Base-by-base conservation (phyloP, 1,139 yeast species). In the Suhomyces anneliseae region DNA sequence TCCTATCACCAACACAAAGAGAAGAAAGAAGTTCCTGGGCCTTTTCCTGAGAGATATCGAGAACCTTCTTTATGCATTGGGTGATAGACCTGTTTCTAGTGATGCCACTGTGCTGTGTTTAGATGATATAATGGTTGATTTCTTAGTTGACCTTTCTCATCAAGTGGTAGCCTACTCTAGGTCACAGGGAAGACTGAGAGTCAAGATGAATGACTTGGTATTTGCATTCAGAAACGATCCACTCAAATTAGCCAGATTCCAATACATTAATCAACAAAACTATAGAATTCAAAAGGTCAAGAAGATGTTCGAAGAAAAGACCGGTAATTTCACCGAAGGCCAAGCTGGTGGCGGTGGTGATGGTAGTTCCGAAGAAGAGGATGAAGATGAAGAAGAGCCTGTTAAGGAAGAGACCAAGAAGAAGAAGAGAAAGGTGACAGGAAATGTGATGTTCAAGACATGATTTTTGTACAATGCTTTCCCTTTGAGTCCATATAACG, bases 191-290 rank as follows among this genome's bases (percentile, higher is more conserved):
- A 75, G 95, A 41, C 81, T 81, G 45, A 83, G 95, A 64, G 82
- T 92, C 52, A 86, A 87, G 59, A 85, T 90, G 45, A 96, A 90
- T 51, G 98, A 92, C 63, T 83, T 92, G 68, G 88, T 87, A 56
- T 90, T 90, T 69, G 95, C 90, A 0, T 70, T 92, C 48, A 73
- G 96, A 39, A 81, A 85, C 54, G 98, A 92, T 58, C 88, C 95
- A 1, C 77, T 83, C 47, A 92, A 90, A 61, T 76, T 90, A 42
- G 95, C 96, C 10, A 79, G 98, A 63, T 82, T 90, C 34, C 86
- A 87, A 55, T 95, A 90, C 62, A 79, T 92, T 55, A 76, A 89
- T 48, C 78, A 81, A 42, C 79, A 88, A 62, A 90, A 88, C 56
- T 83, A 83, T 57, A 83, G 81, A 58, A 90, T 92, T 57, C 81